Percentiles rank a stretch among this genome's conserved stretches.
Evolutionary conservation across 2,329 filamentous ascomycete genomes (phyloP).

Genomic region (Colletotrichum ledebouriae): DNA sequence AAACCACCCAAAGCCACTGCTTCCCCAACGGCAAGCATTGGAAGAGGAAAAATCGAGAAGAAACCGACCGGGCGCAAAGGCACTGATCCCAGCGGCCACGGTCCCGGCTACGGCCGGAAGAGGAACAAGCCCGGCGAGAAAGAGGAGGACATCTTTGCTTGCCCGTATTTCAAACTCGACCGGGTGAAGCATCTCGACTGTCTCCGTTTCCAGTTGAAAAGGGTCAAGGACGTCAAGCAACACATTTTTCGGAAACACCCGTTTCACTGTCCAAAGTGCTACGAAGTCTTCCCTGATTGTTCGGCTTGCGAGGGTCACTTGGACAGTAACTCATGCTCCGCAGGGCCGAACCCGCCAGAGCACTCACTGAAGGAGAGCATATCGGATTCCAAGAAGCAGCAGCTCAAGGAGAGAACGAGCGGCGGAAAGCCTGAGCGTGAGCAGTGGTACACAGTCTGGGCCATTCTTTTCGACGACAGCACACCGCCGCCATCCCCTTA

Average conservation of each 20-base stretch:
- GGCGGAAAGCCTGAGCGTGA: not conserved
- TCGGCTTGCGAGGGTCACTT: not conserved
- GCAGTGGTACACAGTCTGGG: conserved; percentile 9
- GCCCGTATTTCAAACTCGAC: conserved; percentile 9
- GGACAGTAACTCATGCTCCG: not conserved
- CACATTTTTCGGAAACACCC: conserved; percentile 13
- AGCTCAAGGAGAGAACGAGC: not conserved
- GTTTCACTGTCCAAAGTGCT: not conserved
- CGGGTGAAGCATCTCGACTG: conserved; percentile 10
- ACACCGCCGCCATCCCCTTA: not conserved
- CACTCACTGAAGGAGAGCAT: not conserved
- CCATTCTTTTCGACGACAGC: not conserved
- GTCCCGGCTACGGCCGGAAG: not conserved
- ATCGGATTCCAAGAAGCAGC: conserved; percentile 2
- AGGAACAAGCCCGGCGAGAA: not conserved
- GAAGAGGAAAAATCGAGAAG: not conserved
- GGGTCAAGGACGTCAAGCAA: conserved; percentile 25
- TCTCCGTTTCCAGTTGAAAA: conserved; percentile 1
- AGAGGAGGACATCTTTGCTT: not conserved
- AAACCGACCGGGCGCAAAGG: not conserved
- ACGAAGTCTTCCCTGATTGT: not conserved
- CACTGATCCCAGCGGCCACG: not conserved
- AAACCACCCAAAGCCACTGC: not conserved
- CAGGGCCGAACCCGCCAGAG: not conserved
- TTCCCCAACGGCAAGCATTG: not conserved